A percentile compares a stretch with the other conserved stretches of the same genome.
These are phyloP conservation scores for Phoma herbarum DNA, from an alignment of 2,329 filamentous ascomycete species.

Conservation along the genomic window DNA sequence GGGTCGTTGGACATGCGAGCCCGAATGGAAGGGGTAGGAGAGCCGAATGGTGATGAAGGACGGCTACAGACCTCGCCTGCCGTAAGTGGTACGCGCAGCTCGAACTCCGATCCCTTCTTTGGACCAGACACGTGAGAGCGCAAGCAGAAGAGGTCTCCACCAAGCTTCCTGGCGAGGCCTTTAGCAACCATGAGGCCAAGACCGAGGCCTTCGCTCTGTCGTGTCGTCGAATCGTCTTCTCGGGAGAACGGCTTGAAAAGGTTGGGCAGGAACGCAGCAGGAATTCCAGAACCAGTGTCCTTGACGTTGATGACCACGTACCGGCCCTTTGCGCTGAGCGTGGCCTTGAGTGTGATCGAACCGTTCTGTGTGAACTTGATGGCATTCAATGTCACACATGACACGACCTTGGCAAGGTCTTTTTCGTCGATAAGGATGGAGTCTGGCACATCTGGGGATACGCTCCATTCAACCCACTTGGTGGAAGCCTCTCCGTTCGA, in stretches of 20 bases:
- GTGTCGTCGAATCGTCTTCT: slow-evolving; percentile 72
- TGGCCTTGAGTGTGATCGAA: slow-evolving; percentile 64
- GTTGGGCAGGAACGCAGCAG: slow-evolving; percentile 69
- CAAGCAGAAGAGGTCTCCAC: slow-evolving; percentile 72
- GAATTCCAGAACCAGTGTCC: slow-evolving; percentile 75
- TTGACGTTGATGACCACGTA: slow-evolving; percentile 69
- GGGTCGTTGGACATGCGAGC: slow-evolving; percentile 44
- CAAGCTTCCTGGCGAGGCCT: slow-evolving; percentile 72
- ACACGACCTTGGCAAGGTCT: slow-evolving; percentile 70
- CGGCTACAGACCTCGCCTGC: slow-evolving; percentile 61
- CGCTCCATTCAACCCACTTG: slow-evolving; percentile 61
- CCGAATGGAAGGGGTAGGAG: slow-evolving; percentile 51
- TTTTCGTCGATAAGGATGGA: slow-evolving; percentile 68
- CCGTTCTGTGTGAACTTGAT: slow-evolving; percentile 76
- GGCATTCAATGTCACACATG: slow-evolving; percentile 71
- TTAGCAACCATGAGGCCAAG: slow-evolving; percentile 77
- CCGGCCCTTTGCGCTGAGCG: slow-evolving; percentile 60
- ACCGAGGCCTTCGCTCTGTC: slow-evolving; percentile 73
- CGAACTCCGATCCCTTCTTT: slow-evolving; percentile 71
- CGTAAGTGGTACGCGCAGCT: slow-evolving; percentile 70
- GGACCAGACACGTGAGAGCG: slow-evolving; percentile 69
- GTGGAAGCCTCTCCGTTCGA: slow-evolving; percentile 56
- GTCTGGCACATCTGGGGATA: slow-evolving; percentile 61
- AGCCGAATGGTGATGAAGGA: slow-evolving; percentile 61
- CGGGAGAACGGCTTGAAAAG: slow-evolving; percentile 76